Conservation (phyloP, 1,284 basidiomycete genomes). For the Coriolopsis trogii region DNA sequence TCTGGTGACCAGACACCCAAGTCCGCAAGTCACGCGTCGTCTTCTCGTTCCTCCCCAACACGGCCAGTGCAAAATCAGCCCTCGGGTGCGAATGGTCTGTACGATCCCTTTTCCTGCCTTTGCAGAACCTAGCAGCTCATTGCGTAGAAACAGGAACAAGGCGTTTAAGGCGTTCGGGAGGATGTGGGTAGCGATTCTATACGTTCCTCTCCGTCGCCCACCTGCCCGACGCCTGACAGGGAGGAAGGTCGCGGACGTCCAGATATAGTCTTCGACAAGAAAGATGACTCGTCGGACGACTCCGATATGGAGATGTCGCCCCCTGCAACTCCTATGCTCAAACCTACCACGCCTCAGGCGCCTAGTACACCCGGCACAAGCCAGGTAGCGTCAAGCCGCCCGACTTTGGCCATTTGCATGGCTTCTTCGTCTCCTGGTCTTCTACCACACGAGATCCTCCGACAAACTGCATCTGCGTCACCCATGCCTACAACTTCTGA, state of each 20-base stretch:
- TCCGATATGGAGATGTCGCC: slow-evolving; percentile 28
- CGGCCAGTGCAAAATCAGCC: no score
- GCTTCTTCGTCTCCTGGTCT: slow-evolving; percentile 8
- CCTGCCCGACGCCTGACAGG: no score
- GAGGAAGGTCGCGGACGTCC: not conserved
- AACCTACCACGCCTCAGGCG: no score
- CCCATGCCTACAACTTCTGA: slow-evolving; percentile 18
- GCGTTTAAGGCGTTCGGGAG: slow-evolving; percentile 5
- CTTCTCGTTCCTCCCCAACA: no score
- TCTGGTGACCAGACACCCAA: no score
- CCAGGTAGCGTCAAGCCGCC: slow-evolving; percentile 7
- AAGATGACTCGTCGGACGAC: slow-evolving; percentile 6
- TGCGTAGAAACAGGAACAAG: not conserved
- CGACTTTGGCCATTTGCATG: slow-evolving; percentile 14
- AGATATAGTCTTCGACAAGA: not conserved
- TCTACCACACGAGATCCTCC: slow-evolving; percentile 3
- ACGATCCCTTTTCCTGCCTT: no score
- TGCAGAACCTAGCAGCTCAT: no score
- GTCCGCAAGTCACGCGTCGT: slow-evolving; percentile 8
- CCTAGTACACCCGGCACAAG: no score
- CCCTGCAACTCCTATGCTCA: slow-evolving; percentile 17
- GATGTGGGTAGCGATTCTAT: slow-evolving; percentile 11
- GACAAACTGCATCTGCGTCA: slow-evolving; percentile 12
- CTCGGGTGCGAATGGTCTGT: no score
- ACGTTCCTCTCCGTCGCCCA: slow-evolving; percentile 8